Conservation (phyloP, 2,329 filamentous ascomycete genomes). For the Blastomyces silverae region DNA sequence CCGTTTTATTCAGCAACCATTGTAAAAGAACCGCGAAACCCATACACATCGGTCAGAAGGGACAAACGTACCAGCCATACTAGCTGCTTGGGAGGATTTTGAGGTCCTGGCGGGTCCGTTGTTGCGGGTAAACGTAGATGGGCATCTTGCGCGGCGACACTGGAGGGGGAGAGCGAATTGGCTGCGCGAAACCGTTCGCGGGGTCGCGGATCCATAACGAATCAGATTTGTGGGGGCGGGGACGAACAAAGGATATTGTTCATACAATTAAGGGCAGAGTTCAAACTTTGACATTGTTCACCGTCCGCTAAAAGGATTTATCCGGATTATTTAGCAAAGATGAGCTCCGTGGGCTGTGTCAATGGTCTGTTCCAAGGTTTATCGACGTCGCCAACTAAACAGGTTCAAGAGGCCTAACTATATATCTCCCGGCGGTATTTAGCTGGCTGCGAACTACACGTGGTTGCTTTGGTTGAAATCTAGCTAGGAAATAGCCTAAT, state of each 20-base stretch:
- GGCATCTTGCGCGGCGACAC: conserved; percentile 30
- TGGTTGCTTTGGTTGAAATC: too few species aligned
- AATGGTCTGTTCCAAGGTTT: background rate
- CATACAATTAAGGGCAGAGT: background rate
- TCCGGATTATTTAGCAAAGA: background rate
- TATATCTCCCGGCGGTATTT: too few species aligned
- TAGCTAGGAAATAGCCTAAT: too few species aligned
- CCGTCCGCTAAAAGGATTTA: background rate
- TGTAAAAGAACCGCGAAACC: background rate
- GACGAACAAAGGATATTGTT: conserved; percentile 1
- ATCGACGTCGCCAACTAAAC: too few species aligned
- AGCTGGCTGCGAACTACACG: too few species aligned
- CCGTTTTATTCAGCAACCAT: background rate
- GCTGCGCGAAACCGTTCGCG: background rate
- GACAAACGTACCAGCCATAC: conserved; percentile 72
- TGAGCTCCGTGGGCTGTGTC: background rate
- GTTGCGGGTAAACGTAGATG: conserved; percentile 65
- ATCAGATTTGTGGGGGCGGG: background rate
- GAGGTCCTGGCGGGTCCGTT: conserved; percentile 72
- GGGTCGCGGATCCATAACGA: conserved; percentile 1
- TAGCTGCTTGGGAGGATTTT: conserved; percentile 63
- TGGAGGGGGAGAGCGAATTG: conserved; percentile 22
- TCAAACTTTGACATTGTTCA: background rate
- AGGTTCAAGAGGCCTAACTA: too few species aligned
- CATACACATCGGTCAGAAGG: background rate